Percentiles rank a stretch among this genome's conserved stretches.
Conservation (phyloP, 2,329 filamentous ascomycete species). For the Emydomyces testavorans region DNA sequence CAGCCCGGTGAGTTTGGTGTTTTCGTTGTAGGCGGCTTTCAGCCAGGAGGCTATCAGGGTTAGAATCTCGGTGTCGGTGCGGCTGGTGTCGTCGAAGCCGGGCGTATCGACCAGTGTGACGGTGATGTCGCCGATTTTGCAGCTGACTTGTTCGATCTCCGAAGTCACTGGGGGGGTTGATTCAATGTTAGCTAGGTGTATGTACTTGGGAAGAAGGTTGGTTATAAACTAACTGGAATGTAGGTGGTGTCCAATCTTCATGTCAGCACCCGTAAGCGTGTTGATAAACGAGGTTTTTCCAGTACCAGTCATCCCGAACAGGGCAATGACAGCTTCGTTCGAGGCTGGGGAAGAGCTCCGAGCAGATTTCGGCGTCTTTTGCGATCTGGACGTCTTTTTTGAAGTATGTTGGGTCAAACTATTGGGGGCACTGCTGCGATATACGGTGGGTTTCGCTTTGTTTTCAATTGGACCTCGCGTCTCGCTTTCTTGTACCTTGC, state of each 20-base stretch:
- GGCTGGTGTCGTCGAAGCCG: slow-evolving; percentile 28
- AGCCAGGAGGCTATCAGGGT: background rate
- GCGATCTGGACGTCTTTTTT: background rate
- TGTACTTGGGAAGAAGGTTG: background rate
- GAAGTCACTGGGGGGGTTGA: background rate
- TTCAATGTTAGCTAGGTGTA: background rate
- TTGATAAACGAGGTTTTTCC: slow-evolving; percentile 1
- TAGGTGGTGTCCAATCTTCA: background rate
- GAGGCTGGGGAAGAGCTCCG: background rate
- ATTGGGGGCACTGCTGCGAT: background rate
- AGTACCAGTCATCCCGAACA: background rate
- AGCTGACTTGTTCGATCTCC: background rate
- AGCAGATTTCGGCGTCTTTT: no score
- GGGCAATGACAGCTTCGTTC: background rate
- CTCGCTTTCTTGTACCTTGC: background rate
- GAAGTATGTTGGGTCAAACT: background rate
- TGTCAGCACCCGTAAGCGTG: background rate
- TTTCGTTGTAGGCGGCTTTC: background rate
- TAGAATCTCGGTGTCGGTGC: background rate
- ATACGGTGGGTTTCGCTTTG: background rate
- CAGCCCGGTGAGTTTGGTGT: background rate
- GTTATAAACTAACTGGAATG: background rate
- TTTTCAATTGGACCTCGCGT: background rate
- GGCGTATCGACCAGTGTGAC: slow-evolving; percentile 23
- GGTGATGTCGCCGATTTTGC: background rate